Base-by-base conservation (phyloP, 2,329 filamentous ascomycete species). In the Fusarium gaditjirri region DNA sequence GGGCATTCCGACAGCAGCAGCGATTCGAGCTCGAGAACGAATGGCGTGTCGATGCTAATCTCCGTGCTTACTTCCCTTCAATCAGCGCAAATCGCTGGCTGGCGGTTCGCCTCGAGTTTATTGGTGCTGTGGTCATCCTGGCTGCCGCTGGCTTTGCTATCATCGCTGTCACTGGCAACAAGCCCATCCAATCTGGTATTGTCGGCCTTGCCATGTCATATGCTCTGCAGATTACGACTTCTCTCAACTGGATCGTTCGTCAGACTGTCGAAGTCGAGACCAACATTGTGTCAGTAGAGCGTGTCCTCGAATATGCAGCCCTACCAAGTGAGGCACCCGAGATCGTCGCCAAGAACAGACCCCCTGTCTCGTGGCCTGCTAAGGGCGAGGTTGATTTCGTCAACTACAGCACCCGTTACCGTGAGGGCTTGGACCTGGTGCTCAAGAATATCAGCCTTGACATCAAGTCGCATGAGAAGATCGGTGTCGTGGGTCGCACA, bases 241-340 rank as follows among this genome's bases (percentile, higher is more conserved):
- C 95, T 39, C 88, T 99, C 78, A 99, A 98, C 85, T 99, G 96
- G 96, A 98, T 99, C 78, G 96, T 99, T 56, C 91, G 97, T 65
- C 96, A 99, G 83, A 98, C 95, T 1, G 96, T 99, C 38, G 97
- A 99, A 82, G 96, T 99, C n/a, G 97, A 99, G 86, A 98, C 95
- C n/a, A 99, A 99, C 83, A 99, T 99, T 78, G 95, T 99, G 49
- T 97, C 95, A 14, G 96, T 99, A 41, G 96, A 99, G 87, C 93
- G 96, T 78, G 95, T 99, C 52, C 90, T 99, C 54, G 97, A 99
- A 82, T 99, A 99, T 83, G 94, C 95, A 64, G 88, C 89, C 55
- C 88, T 99, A 71, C 95, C 95, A 31, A 96, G 93, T 81, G 96
- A 99, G 84, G 95, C 96, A 55, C 94, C 95, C 12, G 96, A 99